Evolutionary conservation across 2,329 filamentous ascomycete species (phyloP), one percentile per base, ranked within the genome.

Genomic region (Cladosporium austrohemisphaericum): DNA sequence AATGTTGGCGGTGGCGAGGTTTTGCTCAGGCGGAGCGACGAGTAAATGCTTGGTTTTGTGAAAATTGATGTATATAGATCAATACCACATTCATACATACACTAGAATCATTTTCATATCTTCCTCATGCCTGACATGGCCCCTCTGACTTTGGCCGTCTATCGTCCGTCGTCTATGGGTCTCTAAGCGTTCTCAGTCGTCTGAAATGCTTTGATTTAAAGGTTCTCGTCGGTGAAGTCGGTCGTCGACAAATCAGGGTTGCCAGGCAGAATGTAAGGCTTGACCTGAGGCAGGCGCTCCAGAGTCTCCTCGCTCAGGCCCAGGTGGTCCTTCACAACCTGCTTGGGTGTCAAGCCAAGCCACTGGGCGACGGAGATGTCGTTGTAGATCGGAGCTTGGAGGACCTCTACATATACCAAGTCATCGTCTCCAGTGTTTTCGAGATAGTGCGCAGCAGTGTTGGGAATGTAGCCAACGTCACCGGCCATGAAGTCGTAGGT

Each of bases 401-500:
- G 64, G 2, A 83, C 75, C 58, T 83, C 79, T 54, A 83, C 66
- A 59, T 81, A 80, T 4, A 81, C 66, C 7, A 83, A 64, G 51
- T 80, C 76, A 51, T 77, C 76, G 8, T 70, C 73, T 14, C 79
- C 79, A 0, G 75, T 80, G 58, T 83, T 84, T 65, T 84, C 79
- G 14, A 84, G 68, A 54, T 82, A 84, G 60, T 84, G 81, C 0
- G 76, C 73, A 31, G 73, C 70, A 1, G 73, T 70, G 8, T 74
- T 70, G 1, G 78, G 77, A 9, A 83, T 75, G 52, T 82, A 82
- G 0, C 78, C 79, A 0, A 82, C 78, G 52, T 81, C 78, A 13
- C 79, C 79, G 16, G 77, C 77, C 5, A 72, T 73, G 64, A 79
- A 82, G 65, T 82, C 79, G 51, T 81, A 83, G 0, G 78, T 82